Base-by-base conservation (phyloP, 805 yeast species). In the Yarrowia sp. region DNA sequence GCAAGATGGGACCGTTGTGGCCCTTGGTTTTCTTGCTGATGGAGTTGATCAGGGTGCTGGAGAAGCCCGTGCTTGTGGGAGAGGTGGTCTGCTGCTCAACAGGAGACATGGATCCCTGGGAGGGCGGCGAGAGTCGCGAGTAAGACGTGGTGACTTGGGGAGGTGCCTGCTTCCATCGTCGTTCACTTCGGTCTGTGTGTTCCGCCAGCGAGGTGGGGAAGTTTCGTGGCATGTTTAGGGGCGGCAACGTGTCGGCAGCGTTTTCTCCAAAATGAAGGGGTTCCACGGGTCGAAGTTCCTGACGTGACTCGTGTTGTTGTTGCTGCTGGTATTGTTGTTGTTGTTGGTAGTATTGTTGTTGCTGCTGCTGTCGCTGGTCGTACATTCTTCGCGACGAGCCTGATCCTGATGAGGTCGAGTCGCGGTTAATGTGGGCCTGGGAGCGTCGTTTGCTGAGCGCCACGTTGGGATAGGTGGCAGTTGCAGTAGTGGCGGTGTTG, bases 361-460 rank as follows among this genome's bases (percentile, higher is more conserved):
- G 56, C 2, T 49, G 40, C 26, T 51, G 59, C 11, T 51, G 59
- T 4, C 22, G 35, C 9, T 30, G 54, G 38, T 48, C 54, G 54
- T 48, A 32, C 54, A 48, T 48, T 16, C 54, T 41, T 9, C 58
- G 41, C 58, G 58, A 51, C 1, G 46, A 35, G 14, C 3, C 59
- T 22, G 59, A 52, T 19, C 56, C 56, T 3, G 56, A 49, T 4
- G 56, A 49, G 21, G 12, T 33, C 19, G 58, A 33, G 24, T 54
- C 61, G 19, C 46, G 19, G 61, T 54, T 36, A 17, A 26, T 38
- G 35, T 54, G 61, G 12, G 61, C 46, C 26, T 54, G 61, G 4
- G 61, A 54, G 7, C 61, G 61, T 17, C 61, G 61, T 38, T 54
- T 54, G 46, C 46, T 38, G 12, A 54, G 46, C 11, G 61, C 46